Evolutionary conservation across 257 asterid species (phyloP).

Genomic region (Misopates orontium): DNA sequence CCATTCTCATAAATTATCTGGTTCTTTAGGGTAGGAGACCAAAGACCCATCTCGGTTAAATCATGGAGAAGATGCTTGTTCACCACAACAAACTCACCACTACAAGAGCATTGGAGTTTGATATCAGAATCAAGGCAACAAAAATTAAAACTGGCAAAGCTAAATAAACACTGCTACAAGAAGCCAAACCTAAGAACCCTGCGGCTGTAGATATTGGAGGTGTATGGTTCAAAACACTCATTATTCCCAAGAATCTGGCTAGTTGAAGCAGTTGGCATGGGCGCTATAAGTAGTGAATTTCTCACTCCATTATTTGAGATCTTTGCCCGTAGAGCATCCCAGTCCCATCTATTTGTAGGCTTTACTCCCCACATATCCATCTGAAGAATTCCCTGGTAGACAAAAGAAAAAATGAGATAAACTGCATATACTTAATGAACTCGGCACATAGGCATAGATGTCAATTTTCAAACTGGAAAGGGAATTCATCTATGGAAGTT

Average conservation of each 20-base stretch:
- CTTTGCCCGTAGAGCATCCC: conserved; percentile 70
- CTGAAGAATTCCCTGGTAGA: conserved; percentile 78
- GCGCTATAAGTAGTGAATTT: conserved; percentile 92
- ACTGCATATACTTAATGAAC: background rate
- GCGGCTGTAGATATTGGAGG: conserved; percentile 90
- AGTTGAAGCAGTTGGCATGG: conserved; percentile 99
- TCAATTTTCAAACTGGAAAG: background rate
- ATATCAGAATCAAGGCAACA: conserved; percentile 23
- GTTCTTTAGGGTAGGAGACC: conserved; percentile 86
- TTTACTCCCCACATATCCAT: conserved; percentile 95
- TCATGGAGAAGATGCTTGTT: conserved; percentile 95
- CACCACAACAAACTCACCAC: conserved; percentile 98
- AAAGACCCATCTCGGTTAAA: conserved; percentile 89
- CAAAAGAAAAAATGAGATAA: background rate
- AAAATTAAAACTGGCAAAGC: background rate
- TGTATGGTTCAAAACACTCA: conserved; percentile 97
- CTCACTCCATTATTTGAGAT: conserved; percentile 69
- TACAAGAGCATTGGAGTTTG: conserved; percentile 25
- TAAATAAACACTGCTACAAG: conserved; percentile 8
- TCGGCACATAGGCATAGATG: conserved; percentile 3
- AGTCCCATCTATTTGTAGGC: conserved; percentile 89
- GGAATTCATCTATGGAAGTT: background rate
- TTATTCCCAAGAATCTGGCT: conserved; percentile 99
- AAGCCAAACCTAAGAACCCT: conserved; percentile 74
- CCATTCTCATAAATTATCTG: conserved; percentile 82